Conservation (phyloP, 1,139 yeast genomes). For the Blastobotrys niveus region DNA sequence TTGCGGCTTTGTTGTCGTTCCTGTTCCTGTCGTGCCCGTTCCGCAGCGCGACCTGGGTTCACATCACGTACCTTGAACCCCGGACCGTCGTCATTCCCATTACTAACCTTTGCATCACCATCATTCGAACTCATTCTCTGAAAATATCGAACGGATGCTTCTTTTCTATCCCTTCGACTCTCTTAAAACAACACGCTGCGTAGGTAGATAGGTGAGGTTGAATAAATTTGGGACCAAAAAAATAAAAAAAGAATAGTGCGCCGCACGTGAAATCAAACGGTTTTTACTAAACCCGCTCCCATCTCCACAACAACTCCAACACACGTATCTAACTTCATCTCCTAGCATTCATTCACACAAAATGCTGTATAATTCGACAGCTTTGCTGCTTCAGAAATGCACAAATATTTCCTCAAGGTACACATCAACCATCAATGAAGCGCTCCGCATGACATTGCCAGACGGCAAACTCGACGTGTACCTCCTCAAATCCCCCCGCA, state of each 20-base stretch:
- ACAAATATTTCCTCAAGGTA: conserved; percentile 20
- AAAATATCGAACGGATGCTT: no score
- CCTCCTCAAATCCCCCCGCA: conserved; percentile 29
- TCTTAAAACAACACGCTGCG: no score
- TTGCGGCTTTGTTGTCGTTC: conserved; percentile 19
- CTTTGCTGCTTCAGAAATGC: conserved; percentile 25
- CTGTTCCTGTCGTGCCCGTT: conserved; percentile 28
- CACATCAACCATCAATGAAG: conserved; percentile 24
- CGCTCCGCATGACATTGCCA: conserved; percentile 29
- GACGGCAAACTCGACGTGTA: conserved; percentile 34
- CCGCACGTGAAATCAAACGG: no score
- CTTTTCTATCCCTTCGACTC: no score
- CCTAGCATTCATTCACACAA: not conserved
- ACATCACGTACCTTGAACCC: conserved; percentile 20
- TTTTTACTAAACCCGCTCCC: no score
- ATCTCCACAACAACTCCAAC: no score
- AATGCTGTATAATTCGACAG: conserved; percentile 29
- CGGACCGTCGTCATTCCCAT: not conserved
- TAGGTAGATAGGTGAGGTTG: not conserved
- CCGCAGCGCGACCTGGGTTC: conserved; percentile 27
- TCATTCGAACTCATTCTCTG: not conserved
- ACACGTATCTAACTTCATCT: no score
- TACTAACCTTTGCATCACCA: no score
- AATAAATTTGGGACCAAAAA: not conserved
- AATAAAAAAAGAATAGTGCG: not conserved